Conservation (phyloP, 1,284 basidiomycete genomes). For the Polyporus tsugae region DNA sequence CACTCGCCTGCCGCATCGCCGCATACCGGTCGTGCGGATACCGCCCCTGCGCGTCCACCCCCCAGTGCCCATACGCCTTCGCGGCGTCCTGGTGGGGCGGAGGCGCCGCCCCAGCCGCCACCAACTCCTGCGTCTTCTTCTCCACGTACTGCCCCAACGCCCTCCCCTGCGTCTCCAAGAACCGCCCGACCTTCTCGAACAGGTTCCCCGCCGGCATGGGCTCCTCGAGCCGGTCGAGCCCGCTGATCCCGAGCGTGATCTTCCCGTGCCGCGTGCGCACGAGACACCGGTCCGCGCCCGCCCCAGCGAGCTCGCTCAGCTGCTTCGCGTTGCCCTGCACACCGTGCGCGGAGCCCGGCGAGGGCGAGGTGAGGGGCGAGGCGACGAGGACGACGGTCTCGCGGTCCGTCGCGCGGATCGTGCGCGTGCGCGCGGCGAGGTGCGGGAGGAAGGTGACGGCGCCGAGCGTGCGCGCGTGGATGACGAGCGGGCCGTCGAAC, state of each 20-base stretch:
- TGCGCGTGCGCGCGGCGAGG: constrained; percentile 38
- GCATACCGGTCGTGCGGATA: background rate
- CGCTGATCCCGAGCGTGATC: constrained; percentile 40
- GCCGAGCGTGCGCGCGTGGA: constrained; percentile 32
- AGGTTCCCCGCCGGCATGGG: constrained; percentile 18
- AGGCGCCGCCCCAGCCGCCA: background rate
- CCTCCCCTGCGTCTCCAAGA: constrained; percentile 30
- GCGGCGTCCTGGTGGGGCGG: background rate
- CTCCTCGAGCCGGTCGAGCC: constrained; percentile 36
- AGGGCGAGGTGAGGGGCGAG: constrained; percentile 16
- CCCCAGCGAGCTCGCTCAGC: constrained; percentile 18
- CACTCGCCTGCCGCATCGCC: background rate
- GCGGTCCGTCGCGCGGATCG: constrained; percentile 37
- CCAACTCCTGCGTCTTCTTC: constrained; percentile 18
- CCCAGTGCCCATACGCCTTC: background rate
- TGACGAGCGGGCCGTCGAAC: constrained; percentile 38
- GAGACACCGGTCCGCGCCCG: constrained; percentile 31
- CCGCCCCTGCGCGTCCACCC: background rate
- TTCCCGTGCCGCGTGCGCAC: constrained; percentile 37
- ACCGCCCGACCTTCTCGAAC: constrained; percentile 35
- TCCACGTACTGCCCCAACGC: constrained; percentile 29
- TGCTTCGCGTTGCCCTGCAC: constrained; percentile 10
- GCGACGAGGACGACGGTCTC: constrained; percentile 39
- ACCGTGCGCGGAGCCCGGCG: background rate
- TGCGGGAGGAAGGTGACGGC: constrained; percentile 39